phyloP scores from a whole-genome alignment of 2,329 filamentous ascomycete genomes.

The Alternaria ventricosa region DNA sequence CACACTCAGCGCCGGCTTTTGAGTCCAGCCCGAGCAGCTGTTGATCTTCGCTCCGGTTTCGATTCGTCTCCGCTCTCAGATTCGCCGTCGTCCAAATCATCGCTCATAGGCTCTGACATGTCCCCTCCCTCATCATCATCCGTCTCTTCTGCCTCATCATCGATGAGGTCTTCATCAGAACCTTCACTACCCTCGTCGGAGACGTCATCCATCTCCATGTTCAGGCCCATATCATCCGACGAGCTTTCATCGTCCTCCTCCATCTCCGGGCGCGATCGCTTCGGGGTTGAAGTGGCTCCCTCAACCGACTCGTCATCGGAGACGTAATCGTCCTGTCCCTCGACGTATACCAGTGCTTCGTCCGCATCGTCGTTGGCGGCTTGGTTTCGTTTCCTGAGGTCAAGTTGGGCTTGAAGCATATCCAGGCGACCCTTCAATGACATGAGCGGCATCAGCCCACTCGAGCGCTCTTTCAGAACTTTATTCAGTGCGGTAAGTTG shows the following conservation, averaged over 20 bases:
- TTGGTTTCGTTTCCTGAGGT: constrained; percentile 73
- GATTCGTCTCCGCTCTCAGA: constrained; percentile 54
- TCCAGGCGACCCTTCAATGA: constrained; percentile 94
- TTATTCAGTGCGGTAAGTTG: constrained; percentile 80
- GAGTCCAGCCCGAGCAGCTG: constrained; percentile 39
- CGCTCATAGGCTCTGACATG: constrained; percentile 54
- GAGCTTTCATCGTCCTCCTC: constrained; percentile 49
- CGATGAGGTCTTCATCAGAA: constrained; percentile 54
- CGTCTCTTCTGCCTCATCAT: constrained; percentile 60
- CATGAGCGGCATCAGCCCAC: constrained; percentile 80
- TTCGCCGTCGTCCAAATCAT: constrained; percentile 53
- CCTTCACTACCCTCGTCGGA: constrained; percentile 53
- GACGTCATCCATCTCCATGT: constrained; percentile 55
- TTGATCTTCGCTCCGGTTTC: constrained; percentile 44
- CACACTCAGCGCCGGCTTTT: constrained; percentile 33
- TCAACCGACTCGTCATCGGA: constrained; percentile 56
- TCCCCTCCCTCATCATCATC: constrained; percentile 56
- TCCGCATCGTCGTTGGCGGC: constrained; percentile 67
- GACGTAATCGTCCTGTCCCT: constrained; percentile 73
- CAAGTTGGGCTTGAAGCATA: constrained; percentile 89
- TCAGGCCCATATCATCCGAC: constrained; percentile 64
- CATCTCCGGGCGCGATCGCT: constrained; percentile 31
- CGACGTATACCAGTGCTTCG: constrained; percentile 82
- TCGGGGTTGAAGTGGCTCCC: constrained; percentile 25
- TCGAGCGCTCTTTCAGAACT: constrained; percentile 85